A percentile compares a stretch with the other conserved stretches of the same genome.
Evolutionary conservation across 257 asterid genomes (phyloP).

Genomic region (Pogostemon cablin): DNA sequence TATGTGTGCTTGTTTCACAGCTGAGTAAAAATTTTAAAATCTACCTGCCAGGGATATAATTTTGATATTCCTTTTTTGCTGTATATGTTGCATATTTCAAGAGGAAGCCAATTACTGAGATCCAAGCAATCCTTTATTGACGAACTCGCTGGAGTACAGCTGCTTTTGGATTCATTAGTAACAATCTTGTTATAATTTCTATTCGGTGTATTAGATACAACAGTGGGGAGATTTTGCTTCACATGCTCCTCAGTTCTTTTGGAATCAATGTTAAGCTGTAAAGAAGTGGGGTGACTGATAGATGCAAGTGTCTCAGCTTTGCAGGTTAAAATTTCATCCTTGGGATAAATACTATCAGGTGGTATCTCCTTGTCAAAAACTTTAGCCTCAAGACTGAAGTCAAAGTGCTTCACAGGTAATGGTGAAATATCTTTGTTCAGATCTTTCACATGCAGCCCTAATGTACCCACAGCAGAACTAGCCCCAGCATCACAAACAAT

Average conservation of each 20-base stretch:
- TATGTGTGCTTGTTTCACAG: neutral
- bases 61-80: slow-evolving; percentile 80
- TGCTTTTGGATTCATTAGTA: slow-evolving; percentile 44
- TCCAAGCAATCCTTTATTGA: slow-evolving; percentile 58
- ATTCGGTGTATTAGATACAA: slow-evolving; percentile 44
- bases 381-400: slow-evolving; percentile 69
- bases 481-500: slow-evolving; percentile 39
- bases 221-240: slow-evolving; percentile 39
- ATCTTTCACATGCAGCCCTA: slow-evolving; percentile 49
- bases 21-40: too few species aligned
- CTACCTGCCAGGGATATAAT: slow-evolving; percentile 95
- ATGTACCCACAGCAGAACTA: slow-evolving; percentile 49
- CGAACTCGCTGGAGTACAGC: slow-evolving; percentile 69
- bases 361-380: slow-evolving; percentile 37
- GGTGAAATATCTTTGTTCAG: slow-evolving; percentile 73
- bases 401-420: slow-evolving; percentile 91
- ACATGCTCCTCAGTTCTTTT: slow-evolving; percentile 34
- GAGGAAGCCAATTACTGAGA: slow-evolving; percentile 87
- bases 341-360: slow-evolving; percentile 40
- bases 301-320: slow-evolving; percentile 39
- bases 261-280: slow-evolving; percentile 33
- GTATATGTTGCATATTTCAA: slow-evolving; percentile 79
- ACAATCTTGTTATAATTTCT: slow-evolving; percentile 37
- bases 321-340: slow-evolving; percentile 35
- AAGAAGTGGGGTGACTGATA: slow-evolving; percentile 34